Percentiles rank a stretch among this genome's conserved stretches.
phyloP scores from a whole-genome alignment of 257 asterid species.

The Gentiana dahurica region DNA sequence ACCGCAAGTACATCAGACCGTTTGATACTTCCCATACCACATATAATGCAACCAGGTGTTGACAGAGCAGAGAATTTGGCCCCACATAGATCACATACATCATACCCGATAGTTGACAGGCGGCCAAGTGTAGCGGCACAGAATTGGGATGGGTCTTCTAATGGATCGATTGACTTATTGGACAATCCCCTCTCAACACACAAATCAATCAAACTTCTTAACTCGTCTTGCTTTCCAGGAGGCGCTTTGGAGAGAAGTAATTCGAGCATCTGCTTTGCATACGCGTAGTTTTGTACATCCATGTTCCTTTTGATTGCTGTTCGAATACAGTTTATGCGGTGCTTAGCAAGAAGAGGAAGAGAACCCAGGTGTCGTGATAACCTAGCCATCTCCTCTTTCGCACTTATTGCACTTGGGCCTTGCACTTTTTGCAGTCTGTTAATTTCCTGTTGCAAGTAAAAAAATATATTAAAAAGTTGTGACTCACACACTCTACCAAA shows the following conservation, averaged over 20 bases:
- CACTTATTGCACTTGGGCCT: constrained; percentile 96
- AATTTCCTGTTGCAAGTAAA: constrained; percentile 55
- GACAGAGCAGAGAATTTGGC: constrained; percentile 94
- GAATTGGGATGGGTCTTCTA: constrained; percentile 95
- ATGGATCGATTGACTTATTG: constrained; percentile 90
- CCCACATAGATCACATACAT: constrained; percentile 96
- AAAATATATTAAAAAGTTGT: background rate
- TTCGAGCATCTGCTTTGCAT: constrained; percentile 96
- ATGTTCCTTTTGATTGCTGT: constrained; percentile 95
- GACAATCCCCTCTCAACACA: constrained; percentile 83
- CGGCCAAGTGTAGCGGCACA: constrained; percentile 97
- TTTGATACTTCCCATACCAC: constrained; percentile 99
- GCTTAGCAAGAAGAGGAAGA: constrained; percentile 89
- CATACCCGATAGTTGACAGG: constrained; percentile 89
- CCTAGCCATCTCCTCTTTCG: constrained; percentile 97
- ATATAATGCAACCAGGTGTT: constrained; percentile 88
- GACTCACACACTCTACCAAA: background rate
- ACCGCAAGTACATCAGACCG: constrained; percentile 90
- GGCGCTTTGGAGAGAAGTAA: constrained; percentile 90
- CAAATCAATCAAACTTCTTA: constrained; percentile 88
- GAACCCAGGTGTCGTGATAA: constrained; percentile 94
- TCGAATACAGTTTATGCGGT: constrained; percentile 85
- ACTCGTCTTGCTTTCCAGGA: constrained; percentile 84
- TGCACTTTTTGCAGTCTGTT: constrained; percentile 84
- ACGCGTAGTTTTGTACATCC: constrained; percentile 96